These are phyloP conservation scores for Scheffersomyces quercinus DNA, from an alignment of 1,139 yeast genomes.

Conservation along the genomic window DNA sequence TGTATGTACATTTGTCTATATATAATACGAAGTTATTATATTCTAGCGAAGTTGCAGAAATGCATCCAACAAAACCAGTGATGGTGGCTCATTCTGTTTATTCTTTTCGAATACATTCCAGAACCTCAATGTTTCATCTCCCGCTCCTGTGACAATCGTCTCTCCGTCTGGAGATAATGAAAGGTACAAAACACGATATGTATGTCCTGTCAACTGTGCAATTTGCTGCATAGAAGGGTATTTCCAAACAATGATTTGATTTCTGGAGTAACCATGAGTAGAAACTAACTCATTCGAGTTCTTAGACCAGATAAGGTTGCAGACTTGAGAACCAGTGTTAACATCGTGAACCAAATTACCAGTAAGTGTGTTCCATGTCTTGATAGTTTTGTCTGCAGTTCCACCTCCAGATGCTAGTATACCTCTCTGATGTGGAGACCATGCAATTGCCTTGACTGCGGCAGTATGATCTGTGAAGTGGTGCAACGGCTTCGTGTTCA, in stretches of 20 bases:
- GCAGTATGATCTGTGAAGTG: slow-evolving; percentile 85
- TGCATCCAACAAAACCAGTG: slow-evolving; percentile 73
- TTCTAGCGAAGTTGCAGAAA: slow-evolving; percentile 68
- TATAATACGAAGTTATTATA: no score
- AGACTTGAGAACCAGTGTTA: slow-evolving; percentile 94
- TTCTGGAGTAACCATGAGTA: slow-evolving; percentile 91
- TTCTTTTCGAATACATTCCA: slow-evolving; percentile 90
- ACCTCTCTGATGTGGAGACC: slow-evolving; percentile 98
- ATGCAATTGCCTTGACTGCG: slow-evolving; percentile 93
- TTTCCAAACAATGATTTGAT: slow-evolving; percentile 93
- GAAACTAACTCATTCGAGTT: slow-evolving; percentile 91
- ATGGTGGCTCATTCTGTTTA: slow-evolving; percentile 55
- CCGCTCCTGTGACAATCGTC: slow-evolving; percentile 98
- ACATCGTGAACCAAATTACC: slow-evolving; percentile 75
- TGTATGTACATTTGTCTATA: no score
- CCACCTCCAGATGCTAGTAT: slow-evolving; percentile 96
- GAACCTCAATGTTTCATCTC: slow-evolving; percentile 91
- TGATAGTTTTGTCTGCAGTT: slow-evolving; percentile 86
- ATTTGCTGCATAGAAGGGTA: slow-evolving; percentile 91
- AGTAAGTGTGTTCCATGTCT: slow-evolving; percentile 88
- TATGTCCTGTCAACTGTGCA: slow-evolving; percentile 92
- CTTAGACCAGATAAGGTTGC: slow-evolving; percentile 91
- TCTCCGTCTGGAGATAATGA: slow-evolving; percentile 97
- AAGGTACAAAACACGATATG: slow-evolving; percentile 85
- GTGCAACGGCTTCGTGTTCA: slow-evolving; percentile 66